A percentile compares a stretch with the other conserved stretches of the same genome.
Evolutionary conservation across 345 rosid genomes (phyloP).

Genomic region (Arabis hirsuta): DNA sequence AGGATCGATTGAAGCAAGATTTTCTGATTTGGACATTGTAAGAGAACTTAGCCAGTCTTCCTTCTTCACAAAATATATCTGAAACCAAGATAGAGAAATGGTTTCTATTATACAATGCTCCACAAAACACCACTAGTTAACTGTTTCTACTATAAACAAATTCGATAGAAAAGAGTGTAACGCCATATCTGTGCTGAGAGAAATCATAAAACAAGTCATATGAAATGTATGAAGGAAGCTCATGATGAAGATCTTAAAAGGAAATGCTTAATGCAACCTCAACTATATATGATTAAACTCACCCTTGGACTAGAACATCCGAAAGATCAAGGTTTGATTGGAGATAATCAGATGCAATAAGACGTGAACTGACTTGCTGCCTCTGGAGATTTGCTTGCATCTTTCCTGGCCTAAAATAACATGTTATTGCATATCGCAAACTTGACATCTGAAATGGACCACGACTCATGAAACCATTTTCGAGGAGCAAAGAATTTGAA

Average conservation of each 20-base stretch:
- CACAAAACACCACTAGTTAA: background rate
- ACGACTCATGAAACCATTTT: too few relatives aligned
- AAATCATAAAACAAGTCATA: constrained; percentile 14
- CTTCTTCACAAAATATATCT: constrained; percentile 91
- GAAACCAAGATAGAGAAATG: constrained; percentile 25
- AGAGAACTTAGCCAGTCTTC: constrained; percentile 75
- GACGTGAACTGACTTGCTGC: constrained; percentile 74
- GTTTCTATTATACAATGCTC: constrained; percentile 7
- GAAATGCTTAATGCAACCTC: background rate
- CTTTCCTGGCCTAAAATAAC: too few relatives aligned
- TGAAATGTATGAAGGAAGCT: background rate
- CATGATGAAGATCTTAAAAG: constrained; percentile 4
- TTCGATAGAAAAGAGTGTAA: constrained; percentile 44
- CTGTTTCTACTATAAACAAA: background rate
- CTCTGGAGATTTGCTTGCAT: too few relatives aligned
- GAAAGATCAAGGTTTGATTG: constrained; percentile 85
- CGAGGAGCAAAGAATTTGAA: too few relatives aligned
- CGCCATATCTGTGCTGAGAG: constrained; percentile 84
- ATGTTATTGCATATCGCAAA: too few relatives aligned
- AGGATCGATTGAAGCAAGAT: constrained; percentile 2
- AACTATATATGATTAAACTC: constrained; percentile 31
- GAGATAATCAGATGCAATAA: constrained; percentile 90
- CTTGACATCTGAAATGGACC: too few relatives aligned
- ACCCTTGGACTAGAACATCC: constrained; percentile 82
- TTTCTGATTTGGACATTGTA: background rate